These are phyloP conservation scores for Silene coronaria DNA, from an alignment of 179 eudicot species.

Conservation along the genomic window DNA sequence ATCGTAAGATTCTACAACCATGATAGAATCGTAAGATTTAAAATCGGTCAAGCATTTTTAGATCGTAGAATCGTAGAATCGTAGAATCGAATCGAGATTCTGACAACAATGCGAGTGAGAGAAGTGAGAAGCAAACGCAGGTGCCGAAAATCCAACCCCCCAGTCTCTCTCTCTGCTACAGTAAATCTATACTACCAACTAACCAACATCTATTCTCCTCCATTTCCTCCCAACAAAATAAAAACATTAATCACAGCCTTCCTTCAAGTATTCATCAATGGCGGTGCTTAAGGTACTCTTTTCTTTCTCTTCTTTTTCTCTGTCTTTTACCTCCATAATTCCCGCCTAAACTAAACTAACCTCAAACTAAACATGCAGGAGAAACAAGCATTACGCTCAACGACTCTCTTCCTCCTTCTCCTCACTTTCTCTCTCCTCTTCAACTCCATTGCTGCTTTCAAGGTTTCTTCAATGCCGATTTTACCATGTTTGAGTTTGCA, in stretches of 20 bases:
- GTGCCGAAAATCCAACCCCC: not conserved
- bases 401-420: slow-evolving; percentile 23
- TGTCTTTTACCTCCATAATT: slow-evolving; percentile 16
- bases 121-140: not conserved
- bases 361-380: slow-evolving; percentile 10
- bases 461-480: slow-evolving; percentile 31
- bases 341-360: not conserved
- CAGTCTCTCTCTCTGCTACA: not conserved
- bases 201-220: slow-evolving; percentile 16
- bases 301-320: not conserved
- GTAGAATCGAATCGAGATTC: no score
- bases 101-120: no score
- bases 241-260: not conserved
- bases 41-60: no score
- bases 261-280: slow-evolving; percentile 11
- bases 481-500: not conserved
- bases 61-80: no score
- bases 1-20: no score
- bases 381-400: slow-evolving; percentile 5
- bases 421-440: slow-evolving; percentile 30
- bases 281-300: slow-evolving; percentile 4
- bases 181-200: not conserved
- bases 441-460: slow-evolving; percentile 42
- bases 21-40: no score
- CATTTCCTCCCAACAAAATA: not conserved